phyloP scores from a whole-genome alignment of 805 yeast genomes.

The Candida manassasensis region DNA sequence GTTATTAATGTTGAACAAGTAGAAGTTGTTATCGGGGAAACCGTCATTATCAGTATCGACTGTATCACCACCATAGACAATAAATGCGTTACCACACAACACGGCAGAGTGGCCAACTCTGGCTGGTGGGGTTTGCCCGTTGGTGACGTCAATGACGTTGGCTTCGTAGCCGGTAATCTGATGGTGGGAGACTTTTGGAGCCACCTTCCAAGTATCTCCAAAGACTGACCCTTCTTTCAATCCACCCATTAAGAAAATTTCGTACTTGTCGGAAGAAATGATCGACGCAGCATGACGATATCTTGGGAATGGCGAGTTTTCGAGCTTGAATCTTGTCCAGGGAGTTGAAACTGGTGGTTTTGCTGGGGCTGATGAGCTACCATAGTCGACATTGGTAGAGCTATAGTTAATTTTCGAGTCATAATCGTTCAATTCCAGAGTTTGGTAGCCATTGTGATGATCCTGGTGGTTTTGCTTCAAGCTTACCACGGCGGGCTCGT shows the following conservation, averaged over 20 bases:
- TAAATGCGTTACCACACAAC: constrained; percentile 90
- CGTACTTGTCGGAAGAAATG: constrained; percentile 71
- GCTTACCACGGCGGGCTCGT: not conserved
- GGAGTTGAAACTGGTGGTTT: constrained; percentile 37
- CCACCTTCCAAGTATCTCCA: constrained; percentile 92
- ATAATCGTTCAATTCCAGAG: not conserved
- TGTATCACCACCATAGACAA: constrained; percentile 96
- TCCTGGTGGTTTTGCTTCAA: not conserved
- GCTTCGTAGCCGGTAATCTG: constrained; percentile 26
- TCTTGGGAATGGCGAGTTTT: constrained; percentile 86
- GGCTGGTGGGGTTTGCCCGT: constrained; percentile 83
- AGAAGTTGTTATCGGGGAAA: constrained; percentile 82
- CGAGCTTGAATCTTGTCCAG: constrained; percentile 62
- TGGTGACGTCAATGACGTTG: constrained; percentile 43
- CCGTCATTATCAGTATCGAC: constrained; percentile 70
- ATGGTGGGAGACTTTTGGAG: constrained; percentile 36
- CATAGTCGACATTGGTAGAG: not conserved
- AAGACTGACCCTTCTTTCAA: constrained; percentile 85
- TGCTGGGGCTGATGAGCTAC: constrained; percentile 4
- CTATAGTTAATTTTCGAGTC: not conserved
- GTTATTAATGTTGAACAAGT: constrained; percentile 64
- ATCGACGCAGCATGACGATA: constrained; percentile 80
- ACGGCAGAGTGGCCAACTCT: constrained; percentile 95
- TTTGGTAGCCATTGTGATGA: not conserved
- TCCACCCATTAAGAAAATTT: constrained; percentile 90